Evolutionary conservation across 257 asterid species (phyloP).

Genomic region (Eucommia ulmoides): DNA sequence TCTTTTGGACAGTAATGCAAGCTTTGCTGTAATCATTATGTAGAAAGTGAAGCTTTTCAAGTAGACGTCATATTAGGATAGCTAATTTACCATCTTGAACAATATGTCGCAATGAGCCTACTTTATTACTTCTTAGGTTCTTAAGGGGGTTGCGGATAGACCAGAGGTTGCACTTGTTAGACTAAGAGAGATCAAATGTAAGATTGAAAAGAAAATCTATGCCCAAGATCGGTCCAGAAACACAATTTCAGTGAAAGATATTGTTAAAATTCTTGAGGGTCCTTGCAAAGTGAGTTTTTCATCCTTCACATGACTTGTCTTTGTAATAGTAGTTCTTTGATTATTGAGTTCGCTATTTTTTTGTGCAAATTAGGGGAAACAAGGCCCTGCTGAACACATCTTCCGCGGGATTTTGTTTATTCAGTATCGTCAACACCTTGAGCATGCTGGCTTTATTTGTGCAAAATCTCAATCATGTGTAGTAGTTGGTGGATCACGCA

Average conservation of each 20-base stretch:
- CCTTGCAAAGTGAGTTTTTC: constrained; percentile 60
- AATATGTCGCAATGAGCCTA: constrained; percentile 15
- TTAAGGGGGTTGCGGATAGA: constrained; percentile 86
- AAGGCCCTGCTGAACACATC: constrained; percentile 93
- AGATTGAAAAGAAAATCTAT: constrained; percentile 58
- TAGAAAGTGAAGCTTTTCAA: constrained; percentile 94
- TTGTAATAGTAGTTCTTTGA: constrained; percentile 6
- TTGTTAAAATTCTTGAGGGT: constrained; percentile 82
- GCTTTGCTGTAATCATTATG: constrained; percentile 93
- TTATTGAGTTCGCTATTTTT: constrained; percentile 8
- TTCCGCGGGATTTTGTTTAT: constrained; percentile 65
- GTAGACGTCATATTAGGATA: constrained; percentile 22
- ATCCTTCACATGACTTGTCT: constrained; percentile 2
- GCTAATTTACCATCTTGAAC: constrained; percentile 3
- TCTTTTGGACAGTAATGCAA: constrained; percentile 61
- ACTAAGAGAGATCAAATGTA: constrained; percentile 76
- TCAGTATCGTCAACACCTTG: constrained; percentile 87
- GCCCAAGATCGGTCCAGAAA: constrained; percentile 69
- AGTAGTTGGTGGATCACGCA: constrained; percentile 87
- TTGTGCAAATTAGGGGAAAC: constrained; percentile 52
- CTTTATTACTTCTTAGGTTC: constrained; percentile 45
- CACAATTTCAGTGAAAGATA: constrained; percentile 72
- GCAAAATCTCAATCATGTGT: constrained; percentile 78
- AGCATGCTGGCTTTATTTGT: constrained; percentile 95
- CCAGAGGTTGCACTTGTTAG: constrained; percentile 93